Evolutionary conservation across 1,284 basidiomycete genomes (phyloP), one percentile per base, ranked within the genome.

Genomic region (Papiliotrema laurentii): DNA sequence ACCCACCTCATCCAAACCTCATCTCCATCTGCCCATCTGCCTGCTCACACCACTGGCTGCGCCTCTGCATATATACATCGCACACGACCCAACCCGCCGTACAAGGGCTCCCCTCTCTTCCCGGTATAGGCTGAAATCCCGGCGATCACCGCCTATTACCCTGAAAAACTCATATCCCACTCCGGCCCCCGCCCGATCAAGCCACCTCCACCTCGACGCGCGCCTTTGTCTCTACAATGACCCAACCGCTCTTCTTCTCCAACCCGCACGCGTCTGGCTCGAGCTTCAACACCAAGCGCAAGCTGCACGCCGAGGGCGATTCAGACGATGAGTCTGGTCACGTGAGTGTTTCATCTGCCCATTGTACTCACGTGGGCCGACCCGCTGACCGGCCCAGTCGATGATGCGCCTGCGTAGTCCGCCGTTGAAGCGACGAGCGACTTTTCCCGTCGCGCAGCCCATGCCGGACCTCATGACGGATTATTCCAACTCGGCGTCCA

Each of bases 401-500:
- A n/a, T n/a, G n/a, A n/a, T n/a, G n/a, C n/a, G n/a, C 33, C 10
- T 42, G 37, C 19, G 58, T 9, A 62, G 61, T 26, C 65, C 65
- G 1, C 47, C 44, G 1, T 42, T 63, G 16, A 54, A 60, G 27
- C 45, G 56, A 30, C 56, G 55, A 13, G 43, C 48, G 16, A 55
- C 54, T 10, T 43, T 47, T 41, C 39, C 27, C 6, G 39, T 18
- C n/a, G 45, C 45, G 3, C 26, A 45, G 44, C 52, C 56, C 35
- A 44, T 61, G 14, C 69, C 68, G 16, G 69, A 71, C 16, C 57
- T 69, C 27, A 54, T 68, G 48, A 51, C 63, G 11, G 68, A 68
- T 55, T 59, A 66, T 39, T 66, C 64, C 13, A 61, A 58, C 47
- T 59, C 60, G 10, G 57, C 55, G 2, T 63, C 40, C 11, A 42